Percentiles rank a stretch among this genome's conserved stretches.
phyloP scores from a whole-genome alignment of 352 stramenopile species.

The Blastocystis sp. region DNA sequence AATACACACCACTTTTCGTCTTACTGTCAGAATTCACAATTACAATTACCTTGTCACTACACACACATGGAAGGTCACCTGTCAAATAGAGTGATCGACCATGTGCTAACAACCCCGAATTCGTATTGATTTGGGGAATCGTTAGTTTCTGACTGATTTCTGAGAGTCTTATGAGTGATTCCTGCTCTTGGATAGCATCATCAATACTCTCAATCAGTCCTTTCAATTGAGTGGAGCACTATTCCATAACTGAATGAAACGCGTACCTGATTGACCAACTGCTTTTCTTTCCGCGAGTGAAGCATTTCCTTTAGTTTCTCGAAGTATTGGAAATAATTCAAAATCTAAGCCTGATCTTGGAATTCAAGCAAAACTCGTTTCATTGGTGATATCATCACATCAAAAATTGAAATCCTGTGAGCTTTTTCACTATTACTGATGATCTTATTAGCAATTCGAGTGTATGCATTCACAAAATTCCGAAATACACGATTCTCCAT shows the following conservation, averaged over 20 bases:
- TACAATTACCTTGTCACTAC: background rate
- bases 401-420: background rate
- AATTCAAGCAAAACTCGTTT: background rate
- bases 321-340: background rate
- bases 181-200: background rate
- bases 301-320: background rate
- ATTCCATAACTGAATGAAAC: no score
- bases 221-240: no score
- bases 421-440: background rate
- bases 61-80: background rate
- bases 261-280: background rate
- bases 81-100: background rate
- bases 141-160: background rate
- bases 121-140: background rate
- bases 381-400: background rate
- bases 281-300: background rate
- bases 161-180: background rate
- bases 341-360: background rate
- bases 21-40: background rate
- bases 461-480: constrained; percentile 6
- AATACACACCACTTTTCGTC: background rate
- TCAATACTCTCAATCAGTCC: no score
- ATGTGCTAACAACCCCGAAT: background rate
- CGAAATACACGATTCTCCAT: background rate
- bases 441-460: background rate